A percentile compares a stretch with the other conserved stretches of the same genome.
Evolutionary conservation across 208 protist species (phyloP).

Genomic region (Trypanosoma scelopori): DNA sequence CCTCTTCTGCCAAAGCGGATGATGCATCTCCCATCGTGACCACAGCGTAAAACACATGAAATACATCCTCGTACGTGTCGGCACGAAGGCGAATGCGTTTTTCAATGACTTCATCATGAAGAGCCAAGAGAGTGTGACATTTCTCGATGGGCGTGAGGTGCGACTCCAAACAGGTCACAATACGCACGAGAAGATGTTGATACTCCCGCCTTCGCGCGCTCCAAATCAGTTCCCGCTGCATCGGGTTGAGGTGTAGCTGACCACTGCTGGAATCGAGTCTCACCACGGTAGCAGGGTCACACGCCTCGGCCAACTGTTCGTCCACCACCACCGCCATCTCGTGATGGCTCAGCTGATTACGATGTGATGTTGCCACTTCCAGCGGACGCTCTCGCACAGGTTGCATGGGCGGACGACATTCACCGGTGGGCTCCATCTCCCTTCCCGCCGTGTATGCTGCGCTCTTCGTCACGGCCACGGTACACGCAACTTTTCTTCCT

Average conservation of each 20-base stretch:
- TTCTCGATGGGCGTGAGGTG: conserved; percentile 72
- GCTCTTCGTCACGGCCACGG: not conserved
- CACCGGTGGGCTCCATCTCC: not conserved
- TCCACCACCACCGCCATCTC: conserved; percentile 27
- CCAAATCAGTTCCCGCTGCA: conserved; percentile 61
- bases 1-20: conserved; percentile 23
- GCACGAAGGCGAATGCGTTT: conserved; percentile 64
- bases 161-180: conserved; percentile 60
- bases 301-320: conserved; percentile 8
- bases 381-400: conserved; percentile 5
- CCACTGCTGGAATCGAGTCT: conserved; percentile 36
- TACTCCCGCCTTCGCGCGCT: conserved; percentile 58
- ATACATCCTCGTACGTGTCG: conserved; percentile 84
- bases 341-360: conserved; percentile 15
- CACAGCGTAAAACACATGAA: conserved; percentile 69
- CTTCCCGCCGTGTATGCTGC: not conserved
- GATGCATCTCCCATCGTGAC: conserved; percentile 24
- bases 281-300: conserved; percentile 64
- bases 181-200: conserved; percentile 42
- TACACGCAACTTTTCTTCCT: not conserved
- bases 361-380: not conserved
- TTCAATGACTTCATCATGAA: conserved; percentile 65
- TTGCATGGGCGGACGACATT: conserved; percentile 13
- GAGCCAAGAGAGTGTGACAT: conserved; percentile 48
- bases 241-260: conserved; percentile 44